phyloP scores from a whole-genome alignment of 164 flowering plant genomes.

The Stephania yunnanensis region DNA sequence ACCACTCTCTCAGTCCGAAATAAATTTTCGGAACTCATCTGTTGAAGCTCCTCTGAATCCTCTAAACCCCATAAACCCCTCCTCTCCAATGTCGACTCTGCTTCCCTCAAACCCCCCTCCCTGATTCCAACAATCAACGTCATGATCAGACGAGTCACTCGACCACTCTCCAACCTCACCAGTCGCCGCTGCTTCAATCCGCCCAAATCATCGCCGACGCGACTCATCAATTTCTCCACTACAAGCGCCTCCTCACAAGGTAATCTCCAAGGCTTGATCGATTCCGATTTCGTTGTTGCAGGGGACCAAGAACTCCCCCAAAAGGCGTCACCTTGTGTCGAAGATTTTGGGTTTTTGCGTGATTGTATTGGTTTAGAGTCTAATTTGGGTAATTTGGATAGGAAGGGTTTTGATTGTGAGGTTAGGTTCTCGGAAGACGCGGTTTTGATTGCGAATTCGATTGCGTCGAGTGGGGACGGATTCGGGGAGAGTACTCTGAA shows the following conservation, averaged over 20 bases:
- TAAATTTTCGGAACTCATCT: too few species aligned
- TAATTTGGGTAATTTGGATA: not conserved
- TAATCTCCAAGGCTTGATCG: conserved; percentile 38
- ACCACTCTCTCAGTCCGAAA: too few species aligned
- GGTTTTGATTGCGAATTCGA: conserved; percentile 28
- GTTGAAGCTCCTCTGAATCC: too few species aligned
- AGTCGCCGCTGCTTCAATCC: not conserved
- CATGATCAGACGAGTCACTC: conserved; percentile 23
- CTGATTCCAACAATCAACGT: not conserved
- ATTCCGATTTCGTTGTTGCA: conserved; percentile 20
- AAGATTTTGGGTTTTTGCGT: conserved; percentile 43
- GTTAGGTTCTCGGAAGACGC: conserved; percentile 47
- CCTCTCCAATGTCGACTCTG: not conserved
- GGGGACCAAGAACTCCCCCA: conserved; percentile 5
- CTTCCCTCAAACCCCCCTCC: not conserved
- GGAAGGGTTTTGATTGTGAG: not conserved
- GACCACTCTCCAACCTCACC: conserved; percentile 13
- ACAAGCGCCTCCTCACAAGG: conserved; percentile 19
- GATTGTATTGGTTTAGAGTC: conserved; percentile 9
- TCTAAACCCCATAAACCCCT: too few species aligned
- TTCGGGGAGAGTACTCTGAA: conserved; percentile 47
- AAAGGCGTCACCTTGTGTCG: conserved; percentile 19
- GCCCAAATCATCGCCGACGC: not conserved
- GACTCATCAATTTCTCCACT: conserved; percentile 8
- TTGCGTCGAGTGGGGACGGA: conserved; percentile 27